Percentiles rank a stretch among this genome's conserved stretches.
Conservation (phyloP, 306 rosid species). For the Parietaria judaica region DNA sequence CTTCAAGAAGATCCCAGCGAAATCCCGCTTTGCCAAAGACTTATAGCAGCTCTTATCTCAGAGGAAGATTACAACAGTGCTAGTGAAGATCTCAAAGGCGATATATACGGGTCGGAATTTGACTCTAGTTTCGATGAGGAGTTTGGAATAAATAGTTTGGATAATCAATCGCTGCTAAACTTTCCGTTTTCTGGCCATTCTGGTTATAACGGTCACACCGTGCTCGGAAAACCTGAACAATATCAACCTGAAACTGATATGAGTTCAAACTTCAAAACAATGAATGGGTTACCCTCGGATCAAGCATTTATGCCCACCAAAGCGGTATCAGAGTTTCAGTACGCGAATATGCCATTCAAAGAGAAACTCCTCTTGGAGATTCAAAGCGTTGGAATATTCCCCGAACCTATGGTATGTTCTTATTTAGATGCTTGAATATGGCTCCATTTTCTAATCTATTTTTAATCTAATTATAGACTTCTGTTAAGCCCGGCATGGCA, state of each 20-base stretch:
- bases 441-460: slow-evolving; percentile 3
- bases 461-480: slow-evolving; percentile 18
- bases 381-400: slow-evolving; percentile 78
- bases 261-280: slow-evolving; percentile 37
- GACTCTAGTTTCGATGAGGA: slow-evolving; percentile 47
- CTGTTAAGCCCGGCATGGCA: slow-evolving; percentile 64
- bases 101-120: slow-evolving; percentile 45
- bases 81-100: slow-evolving; percentile 50
- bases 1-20: slow-evolving; percentile 42
- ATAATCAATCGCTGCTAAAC: slow-evolving; percentile 33
- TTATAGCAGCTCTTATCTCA: slow-evolving; percentile 78
- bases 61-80: slow-evolving; percentile 67
- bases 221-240: slow-evolving; percentile 36
- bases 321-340: slow-evolving; percentile 61
- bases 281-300: slow-evolving; percentile 53
- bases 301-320: slow-evolving; percentile 38
- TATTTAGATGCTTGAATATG: slow-evolving; percentile 7
- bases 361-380: slow-evolving; percentile 88
- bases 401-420: slow-evolving; percentile 59
- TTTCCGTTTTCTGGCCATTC: slow-evolving; percentile 56
- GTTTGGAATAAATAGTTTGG: slow-evolving; percentile 45
- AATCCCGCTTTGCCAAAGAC: slow-evolving; percentile 77
- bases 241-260: slow-evolving; percentile 48
- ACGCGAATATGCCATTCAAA: slow-evolving; percentile 55
- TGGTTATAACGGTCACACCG: slow-evolving; percentile 54